Conservation (phyloP, 2,329 filamentous ascomycete species). For the Pyrenophora graminea region DNA sequence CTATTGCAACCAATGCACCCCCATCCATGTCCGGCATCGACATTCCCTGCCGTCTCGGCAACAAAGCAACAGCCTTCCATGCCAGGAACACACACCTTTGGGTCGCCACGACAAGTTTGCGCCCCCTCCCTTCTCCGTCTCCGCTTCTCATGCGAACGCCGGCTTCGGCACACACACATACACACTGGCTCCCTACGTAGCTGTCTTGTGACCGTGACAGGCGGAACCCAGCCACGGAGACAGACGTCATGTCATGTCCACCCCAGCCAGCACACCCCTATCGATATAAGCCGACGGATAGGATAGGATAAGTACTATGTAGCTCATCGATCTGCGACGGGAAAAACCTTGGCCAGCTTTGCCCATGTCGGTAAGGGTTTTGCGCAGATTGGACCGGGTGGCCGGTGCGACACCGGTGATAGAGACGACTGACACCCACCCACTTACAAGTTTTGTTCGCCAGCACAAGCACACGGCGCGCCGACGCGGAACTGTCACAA, state of each 20-base stretch:
- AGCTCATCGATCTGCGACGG: slow-evolving; percentile 1
- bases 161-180: slow-evolving; percentile 15
- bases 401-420: slow-evolving; percentile 22
- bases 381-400: slow-evolving; percentile 13
- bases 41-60: slow-evolving; percentile 10
- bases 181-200: no score
- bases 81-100: background rate
- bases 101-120: background rate
- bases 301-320: background rate
- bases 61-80: slow-evolving; percentile 1
- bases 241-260: slow-evolving; percentile 25
- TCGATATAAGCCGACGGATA: slow-evolving; percentile 2
- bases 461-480: slow-evolving; percentile 2
- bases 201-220: no score
- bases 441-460: slow-evolving; percentile 2
- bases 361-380: no score
- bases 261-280: background rate
- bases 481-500: slow-evolving; percentile 1
- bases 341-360: background rate
- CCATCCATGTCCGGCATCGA: background rate
- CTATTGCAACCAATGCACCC: background rate
- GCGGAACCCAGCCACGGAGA: background rate
- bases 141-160: slow-evolving; percentile 5
- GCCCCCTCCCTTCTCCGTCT: background rate
- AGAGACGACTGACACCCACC: background rate